phyloP scores from a whole-genome alignment of 352 stramenopile species.

The Phytophthora pseudosyringae region DNA sequence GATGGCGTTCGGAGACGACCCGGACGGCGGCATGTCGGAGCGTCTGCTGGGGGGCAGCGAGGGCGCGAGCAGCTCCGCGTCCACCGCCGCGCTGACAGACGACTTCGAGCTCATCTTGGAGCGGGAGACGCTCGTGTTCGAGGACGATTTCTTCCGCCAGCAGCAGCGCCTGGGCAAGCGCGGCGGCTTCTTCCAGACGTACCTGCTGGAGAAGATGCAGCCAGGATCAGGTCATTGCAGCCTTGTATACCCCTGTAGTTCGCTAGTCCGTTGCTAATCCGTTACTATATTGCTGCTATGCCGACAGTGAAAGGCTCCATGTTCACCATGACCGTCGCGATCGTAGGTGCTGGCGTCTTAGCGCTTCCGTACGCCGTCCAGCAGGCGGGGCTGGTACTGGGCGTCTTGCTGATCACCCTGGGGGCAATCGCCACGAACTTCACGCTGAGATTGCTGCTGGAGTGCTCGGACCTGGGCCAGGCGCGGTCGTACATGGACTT shows the following conservation, averaged over 20 bases:
- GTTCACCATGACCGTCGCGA: constrained; percentile 91
- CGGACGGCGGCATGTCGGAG: constrained; percentile 33
- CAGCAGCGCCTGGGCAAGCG: constrained; percentile 41
- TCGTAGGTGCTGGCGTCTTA: constrained; percentile 84
- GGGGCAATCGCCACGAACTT: constrained; percentile 83
- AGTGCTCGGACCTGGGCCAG: constrained; percentile 77
- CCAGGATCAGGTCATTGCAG: constrained; percentile 71
- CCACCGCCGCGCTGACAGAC: constrained; percentile 25
- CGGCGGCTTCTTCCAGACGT: constrained; percentile 69
- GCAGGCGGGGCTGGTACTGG: constrained; percentile 76
- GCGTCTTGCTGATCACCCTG: constrained; percentile 70
- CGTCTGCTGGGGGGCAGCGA: constrained; percentile 29
- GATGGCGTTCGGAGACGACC: constrained; percentile 54
- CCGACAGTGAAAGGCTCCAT: constrained; percentile 88
- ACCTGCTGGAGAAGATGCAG: constrained; percentile 85
- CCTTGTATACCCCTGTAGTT: background rate
- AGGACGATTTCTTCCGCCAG: constrained; percentile 56
- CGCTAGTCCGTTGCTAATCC: constrained; percentile 9
- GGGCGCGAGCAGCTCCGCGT: constrained; percentile 3
- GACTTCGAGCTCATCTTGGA: constrained; percentile 78
- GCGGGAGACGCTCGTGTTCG: constrained; percentile 83
- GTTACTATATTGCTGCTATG: background rate
- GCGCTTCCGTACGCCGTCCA: constrained; percentile 83
- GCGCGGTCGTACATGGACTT: constrained; percentile 88
- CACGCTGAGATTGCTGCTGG: constrained; percentile 78